Evolutionary conservation across 2,329 filamentous ascomycete species (phyloP).

Genomic region (Colletotrichum melonis): DNA sequence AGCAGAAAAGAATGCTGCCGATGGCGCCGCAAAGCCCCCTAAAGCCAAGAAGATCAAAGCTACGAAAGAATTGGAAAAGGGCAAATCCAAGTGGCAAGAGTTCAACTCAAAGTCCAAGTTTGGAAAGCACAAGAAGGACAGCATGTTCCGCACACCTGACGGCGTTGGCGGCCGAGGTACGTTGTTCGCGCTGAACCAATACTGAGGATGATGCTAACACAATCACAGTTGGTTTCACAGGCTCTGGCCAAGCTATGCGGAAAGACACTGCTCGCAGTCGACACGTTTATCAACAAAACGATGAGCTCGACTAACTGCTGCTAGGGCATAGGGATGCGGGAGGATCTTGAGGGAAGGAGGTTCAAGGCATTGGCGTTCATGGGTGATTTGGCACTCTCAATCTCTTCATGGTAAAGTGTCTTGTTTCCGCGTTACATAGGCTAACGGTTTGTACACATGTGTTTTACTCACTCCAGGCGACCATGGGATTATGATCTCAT

Average conservation of each 20-base stretch:
- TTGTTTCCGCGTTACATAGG: constrained; percentile 32
- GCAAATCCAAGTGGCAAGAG: constrained; percentile 95
- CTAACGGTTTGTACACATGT: constrained; percentile 31
- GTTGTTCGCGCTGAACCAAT: constrained; percentile 38
- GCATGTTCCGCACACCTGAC: constrained; percentile 96
- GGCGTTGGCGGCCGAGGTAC: constrained; percentile 87
- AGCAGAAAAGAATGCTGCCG: constrained; percentile 70
- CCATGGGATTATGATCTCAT: constrained; percentile 10
- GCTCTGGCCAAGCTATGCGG: constrained; percentile 94
- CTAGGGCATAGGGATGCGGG: constrained; percentile 39
- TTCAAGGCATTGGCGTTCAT: constrained; percentile 37
- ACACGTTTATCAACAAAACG: constrained; percentile 84
- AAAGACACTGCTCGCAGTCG: constrained; percentile 87
- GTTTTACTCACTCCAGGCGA: constrained; percentile 16
- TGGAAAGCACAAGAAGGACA: constrained; percentile 84
- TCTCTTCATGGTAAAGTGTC: constrained; percentile 36
- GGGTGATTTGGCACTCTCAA: constrained; percentile 33
- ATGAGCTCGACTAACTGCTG: constrained; percentile 73
- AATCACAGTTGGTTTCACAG: constrained; percentile 87
- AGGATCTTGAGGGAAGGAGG: constrained; percentile 34
- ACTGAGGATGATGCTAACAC: constrained; percentile 19
- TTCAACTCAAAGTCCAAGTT: constrained; percentile 84
- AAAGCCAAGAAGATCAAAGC: constrained; percentile 92
- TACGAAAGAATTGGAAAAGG: constrained; percentile 89
- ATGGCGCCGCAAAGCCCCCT: constrained; percentile 76